Evolutionary conservation across 2,329 filamentous ascomycete genomes (phyloP).

Genomic region (Pseudogymnoascus sp.): DNA sequence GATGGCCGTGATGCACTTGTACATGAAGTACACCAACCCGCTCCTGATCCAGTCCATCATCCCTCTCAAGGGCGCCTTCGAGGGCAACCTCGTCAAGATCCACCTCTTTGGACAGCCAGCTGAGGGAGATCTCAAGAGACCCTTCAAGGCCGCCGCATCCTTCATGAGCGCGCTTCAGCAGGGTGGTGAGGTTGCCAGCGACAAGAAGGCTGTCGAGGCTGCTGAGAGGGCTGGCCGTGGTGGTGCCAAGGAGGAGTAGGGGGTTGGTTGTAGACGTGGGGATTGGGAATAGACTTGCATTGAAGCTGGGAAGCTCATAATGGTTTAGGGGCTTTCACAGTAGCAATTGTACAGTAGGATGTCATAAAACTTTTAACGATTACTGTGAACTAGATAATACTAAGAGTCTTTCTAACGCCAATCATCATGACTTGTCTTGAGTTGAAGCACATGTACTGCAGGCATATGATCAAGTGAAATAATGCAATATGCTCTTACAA

Average conservation of each 20-base stretch:
- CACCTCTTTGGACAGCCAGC: slow-evolving; percentile 84
- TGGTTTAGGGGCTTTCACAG: not conserved
- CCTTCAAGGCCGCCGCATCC: slow-evolving; percentile 82
- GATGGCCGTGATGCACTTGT: slow-evolving; percentile 98
- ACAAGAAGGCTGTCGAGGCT: slow-evolving; percentile 81
- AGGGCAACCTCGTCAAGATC: slow-evolving; percentile 94
- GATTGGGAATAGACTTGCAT: not conserved
- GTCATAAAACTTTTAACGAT: slow-evolving; percentile 2
- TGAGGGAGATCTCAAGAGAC: slow-evolving; percentile 83
- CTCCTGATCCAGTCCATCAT: slow-evolving; percentile 98
- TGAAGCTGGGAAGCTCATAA: not conserved
- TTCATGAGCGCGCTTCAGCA: slow-evolving; percentile 73
- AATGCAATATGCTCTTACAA: not conserved
- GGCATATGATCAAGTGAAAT: not conserved
- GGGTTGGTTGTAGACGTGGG: slow-evolving; percentile 12
- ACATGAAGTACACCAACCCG: slow-evolving; percentile 99
- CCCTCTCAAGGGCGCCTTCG: slow-evolving; percentile 89
- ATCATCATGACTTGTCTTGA: not conserved
- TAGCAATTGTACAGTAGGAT: slow-evolving; percentile 6
- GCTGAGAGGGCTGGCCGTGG: slow-evolving; percentile 69
- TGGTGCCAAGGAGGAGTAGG: slow-evolving; percentile 64
- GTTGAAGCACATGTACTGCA: not conserved
- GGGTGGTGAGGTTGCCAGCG: slow-evolving; percentile 65
- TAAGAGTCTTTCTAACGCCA: not conserved
- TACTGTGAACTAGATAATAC: not conserved